Percentiles rank a stretch among this genome's conserved stretches.
Conservation (phyloP, 257 asterid species). For the Nicotiana paniculata region DNA sequence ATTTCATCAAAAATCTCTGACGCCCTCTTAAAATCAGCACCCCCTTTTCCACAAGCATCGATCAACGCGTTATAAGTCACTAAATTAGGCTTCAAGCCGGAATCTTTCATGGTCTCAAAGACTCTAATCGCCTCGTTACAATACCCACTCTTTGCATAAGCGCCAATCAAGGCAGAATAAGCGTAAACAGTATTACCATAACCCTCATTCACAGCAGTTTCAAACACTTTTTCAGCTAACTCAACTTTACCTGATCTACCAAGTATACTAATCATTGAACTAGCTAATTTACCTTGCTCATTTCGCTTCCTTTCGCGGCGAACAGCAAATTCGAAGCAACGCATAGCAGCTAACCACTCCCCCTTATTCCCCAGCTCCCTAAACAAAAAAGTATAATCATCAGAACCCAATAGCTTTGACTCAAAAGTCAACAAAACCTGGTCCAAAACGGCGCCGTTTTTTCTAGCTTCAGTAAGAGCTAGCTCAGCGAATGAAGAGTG, state of each 20-base stretch:
- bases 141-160: constrained; percentile 86
- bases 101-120: constrained; percentile 64
- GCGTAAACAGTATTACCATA: constrained; percentile 86
- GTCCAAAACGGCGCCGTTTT: constrained; percentile 29
- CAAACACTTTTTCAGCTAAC: constrained; percentile 66
- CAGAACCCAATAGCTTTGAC: constrained; percentile 52
- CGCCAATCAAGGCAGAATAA: constrained; percentile 79
- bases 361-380: constrained; percentile 88
- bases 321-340: constrained; percentile 73
- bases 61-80: constrained; percentile 84
- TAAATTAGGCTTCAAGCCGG: constrained; percentile 81
- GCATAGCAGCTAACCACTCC: constrained; percentile 57
- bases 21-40: constrained; percentile 87
- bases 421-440: constrained; percentile 34
- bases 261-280: constrained; percentile 85
- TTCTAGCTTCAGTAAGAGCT: constrained; percentile 43
- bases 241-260: constrained; percentile 87
- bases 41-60: constrained; percentile 97
- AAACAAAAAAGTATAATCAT: constrained; percentile 67
- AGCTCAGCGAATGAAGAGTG: constrained; percentile 72
- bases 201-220: constrained; percentile 53
- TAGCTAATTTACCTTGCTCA: constrained; percentile 75
- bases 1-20: constrained; percentile 59
- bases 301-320: constrained; percentile 43
- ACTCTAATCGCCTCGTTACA: constrained; percentile 67